Evolutionary conservation across 305 asterid species (phyloP), one percentile per base, ranked within the genome.

Genomic region (Andrographis paniculata): DNA sequence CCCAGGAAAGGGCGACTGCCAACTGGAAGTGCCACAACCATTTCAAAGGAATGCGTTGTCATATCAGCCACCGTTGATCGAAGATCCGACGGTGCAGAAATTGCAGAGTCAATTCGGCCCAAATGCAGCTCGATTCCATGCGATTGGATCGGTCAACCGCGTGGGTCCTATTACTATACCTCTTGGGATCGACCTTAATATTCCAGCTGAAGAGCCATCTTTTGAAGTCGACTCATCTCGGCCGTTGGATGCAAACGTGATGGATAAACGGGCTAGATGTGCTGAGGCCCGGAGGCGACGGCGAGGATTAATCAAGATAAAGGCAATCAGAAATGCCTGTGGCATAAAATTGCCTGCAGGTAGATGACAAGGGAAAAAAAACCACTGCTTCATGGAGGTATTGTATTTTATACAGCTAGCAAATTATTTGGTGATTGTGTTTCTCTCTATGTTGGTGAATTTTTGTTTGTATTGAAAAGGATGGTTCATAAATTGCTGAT

Each of bases 251-350:
- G 48, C 7, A 14, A 12, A 28, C 9, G 59, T 52, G 9, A 66
- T 8, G 15, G 68, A 66, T 50, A 20, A 37, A 42, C 76, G 73
- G 20, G 59, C 65, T 41, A 59, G 63, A 70, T 68, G 18, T 19
- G 84, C 80, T 18, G 84, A 71, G 30, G 84, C 84, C 0, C 50
- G 93, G 66, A 73, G 59, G 72, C 48, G 13, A 23, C 70, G 93
- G 60, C 60, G 46, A 37, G 42, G 51, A 39, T 59, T 48, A 17
- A 63, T 66, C 30, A 75, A 47, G 60, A 50, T 35, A 8, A 64
- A 50, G 60, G 21, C 43, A 9, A 62, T 13, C 52, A 68, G 47
- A 42, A 42, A 43, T 24, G 60, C 47, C 40, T 37, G 45, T 31
- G 65, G 65, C 44, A 48, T 55, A 54, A 44, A 38, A 17, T 48